Percentiles rank a stretch among this genome's conserved stretches.
Conservation (phyloP, 2,329 filamentous ascomycete genomes). For the Pestalotiopsis sp. region DNA sequence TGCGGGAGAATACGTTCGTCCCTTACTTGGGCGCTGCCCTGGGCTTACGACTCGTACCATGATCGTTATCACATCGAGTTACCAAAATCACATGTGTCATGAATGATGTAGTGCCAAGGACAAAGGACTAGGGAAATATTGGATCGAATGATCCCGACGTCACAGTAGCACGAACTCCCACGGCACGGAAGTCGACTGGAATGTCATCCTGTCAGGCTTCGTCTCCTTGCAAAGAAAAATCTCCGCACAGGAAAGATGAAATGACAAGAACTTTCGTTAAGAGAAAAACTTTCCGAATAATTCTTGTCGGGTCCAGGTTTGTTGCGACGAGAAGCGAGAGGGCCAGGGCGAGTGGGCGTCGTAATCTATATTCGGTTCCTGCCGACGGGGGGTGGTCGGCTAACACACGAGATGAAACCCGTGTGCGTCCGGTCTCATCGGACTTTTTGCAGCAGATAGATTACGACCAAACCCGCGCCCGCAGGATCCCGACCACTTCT, state of each 20-base stretch:
- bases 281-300: not conserved
- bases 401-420: not conserved
- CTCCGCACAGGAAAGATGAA: not conserved
- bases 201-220: not conserved
- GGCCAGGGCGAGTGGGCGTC: not conserved
- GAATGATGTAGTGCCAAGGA: not conserved
- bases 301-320: not conserved
- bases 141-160: not conserved
- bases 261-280: not conserved
- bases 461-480: not conserved
- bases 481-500: not conserved
- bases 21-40: not conserved
- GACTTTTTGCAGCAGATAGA: not conserved
- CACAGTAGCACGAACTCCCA: not conserved
- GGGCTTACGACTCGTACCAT: not conserved
- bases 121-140: not conserved
- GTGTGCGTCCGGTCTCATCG: not conserved
- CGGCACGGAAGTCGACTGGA: not conserved
- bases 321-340: not conserved
- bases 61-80: not conserved
- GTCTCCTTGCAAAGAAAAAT: not conserved
- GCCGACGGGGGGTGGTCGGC: not conserved
- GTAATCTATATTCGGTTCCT: not conserved
- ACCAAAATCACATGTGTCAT: not conserved
- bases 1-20: not conserved